phyloP scores from a whole-genome alignment of 768 basidiomycete genomes.

The Guyanaporus albipodus region DNA sequence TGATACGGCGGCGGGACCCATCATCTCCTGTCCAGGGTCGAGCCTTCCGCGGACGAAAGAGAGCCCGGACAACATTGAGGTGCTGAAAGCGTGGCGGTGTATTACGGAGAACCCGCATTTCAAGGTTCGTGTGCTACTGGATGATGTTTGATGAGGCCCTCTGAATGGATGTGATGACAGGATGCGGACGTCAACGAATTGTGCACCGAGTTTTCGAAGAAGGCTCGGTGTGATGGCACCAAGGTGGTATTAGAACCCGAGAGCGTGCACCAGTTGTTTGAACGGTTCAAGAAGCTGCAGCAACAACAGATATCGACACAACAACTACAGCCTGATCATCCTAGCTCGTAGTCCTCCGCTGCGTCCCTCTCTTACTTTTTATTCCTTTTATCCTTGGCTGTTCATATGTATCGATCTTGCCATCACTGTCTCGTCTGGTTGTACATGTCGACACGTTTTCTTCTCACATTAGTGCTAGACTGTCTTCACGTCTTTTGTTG shows the following conservation, averaged over 20 bases:
- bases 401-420: slow-evolving; percentile 18
- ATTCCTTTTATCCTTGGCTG: slow-evolving; percentile 16
- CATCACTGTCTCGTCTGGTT: not conserved
- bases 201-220: slow-evolving; percentile 73
- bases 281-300: slow-evolving; percentile 33
- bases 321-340: slow-evolving; percentile 5
- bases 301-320: slow-evolving; percentile 12
- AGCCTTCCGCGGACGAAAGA: slow-evolving; percentile 64
- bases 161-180: slow-evolving; percentile 32
- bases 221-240: slow-evolving; percentile 81
- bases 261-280: slow-evolving; percentile 41
- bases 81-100: slow-evolving; percentile 73
- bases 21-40: slow-evolving; percentile 65
- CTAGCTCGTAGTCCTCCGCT: slow-evolving; percentile 11
- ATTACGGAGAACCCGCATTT: slow-evolving; percentile 74
- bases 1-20: slow-evolving; percentile 42
- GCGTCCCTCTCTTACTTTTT: slow-evolving; percentile 11
- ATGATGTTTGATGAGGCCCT: not conserved
- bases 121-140: slow-evolving; percentile 50
- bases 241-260: slow-evolving; percentile 70
- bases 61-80: slow-evolving; percentile 72
- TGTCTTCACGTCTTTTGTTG: no score
- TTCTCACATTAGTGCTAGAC: slow-evolving; percentile 7
- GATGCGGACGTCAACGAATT: slow-evolving; percentile 76
- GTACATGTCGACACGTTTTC: not conserved